Evolutionary conservation across 2,329 filamentous ascomycete species (phyloP).

Genomic region (Phyllosticta citrichinensis): DNA sequence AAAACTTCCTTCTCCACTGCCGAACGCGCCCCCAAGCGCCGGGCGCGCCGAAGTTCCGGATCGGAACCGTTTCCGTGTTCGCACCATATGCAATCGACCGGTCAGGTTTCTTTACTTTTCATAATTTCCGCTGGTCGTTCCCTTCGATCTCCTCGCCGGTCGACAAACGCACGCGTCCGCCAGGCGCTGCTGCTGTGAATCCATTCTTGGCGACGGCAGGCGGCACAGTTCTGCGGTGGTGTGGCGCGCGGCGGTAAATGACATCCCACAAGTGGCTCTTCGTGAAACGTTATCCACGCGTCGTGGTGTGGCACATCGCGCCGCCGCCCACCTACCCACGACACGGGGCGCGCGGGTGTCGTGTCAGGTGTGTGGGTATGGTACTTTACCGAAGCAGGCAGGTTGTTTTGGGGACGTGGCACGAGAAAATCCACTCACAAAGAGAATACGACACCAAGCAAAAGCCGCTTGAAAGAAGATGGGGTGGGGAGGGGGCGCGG

Average conservation of each 20-base stretch:
- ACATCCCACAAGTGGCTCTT: not conserved
- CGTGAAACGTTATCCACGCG: not conserved
- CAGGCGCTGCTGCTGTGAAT: not conserved
- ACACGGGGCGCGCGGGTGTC: too few relatives aligned
- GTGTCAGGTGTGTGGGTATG: not conserved
- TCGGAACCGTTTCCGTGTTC: not conserved
- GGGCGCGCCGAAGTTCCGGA: not conserved
- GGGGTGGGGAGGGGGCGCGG: not conserved
- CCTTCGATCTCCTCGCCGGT: not conserved
- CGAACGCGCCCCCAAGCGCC: not conserved
- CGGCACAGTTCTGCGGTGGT: not conserved
- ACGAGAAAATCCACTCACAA: not conserved
- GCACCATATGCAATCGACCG: not conserved
- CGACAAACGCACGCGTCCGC: not conserved
- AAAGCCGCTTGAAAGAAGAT: not conserved
- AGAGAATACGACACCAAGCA: not conserved
- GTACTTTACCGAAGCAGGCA: not conserved
- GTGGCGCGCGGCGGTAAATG: not conserved
- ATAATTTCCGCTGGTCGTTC: not conserved
- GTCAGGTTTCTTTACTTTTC: not conserved
- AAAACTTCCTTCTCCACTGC: not conserved
- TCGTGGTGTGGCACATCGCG: not conserved
- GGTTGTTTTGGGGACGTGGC: not conserved
- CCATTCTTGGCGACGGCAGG: too few relatives aligned
- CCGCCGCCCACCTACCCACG: not conserved